Evolutionary conservation across 768 basidiomycete genomes (phyloP).

Genomic region (Cytidiella melzeri): DNA sequence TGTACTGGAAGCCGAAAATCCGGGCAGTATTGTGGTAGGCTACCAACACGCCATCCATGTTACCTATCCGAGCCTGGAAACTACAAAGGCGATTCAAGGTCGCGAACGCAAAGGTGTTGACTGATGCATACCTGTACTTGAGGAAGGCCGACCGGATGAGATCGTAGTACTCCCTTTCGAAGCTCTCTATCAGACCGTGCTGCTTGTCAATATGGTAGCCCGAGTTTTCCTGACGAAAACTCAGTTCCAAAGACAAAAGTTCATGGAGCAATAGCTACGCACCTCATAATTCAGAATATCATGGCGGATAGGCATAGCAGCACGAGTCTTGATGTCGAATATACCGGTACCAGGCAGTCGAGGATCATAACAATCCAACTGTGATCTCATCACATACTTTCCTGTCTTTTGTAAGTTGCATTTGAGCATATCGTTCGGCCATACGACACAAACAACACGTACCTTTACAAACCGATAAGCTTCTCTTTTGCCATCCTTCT

Average conservation of each 20-base stretch:
- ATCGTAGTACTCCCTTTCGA: constrained; percentile 93
- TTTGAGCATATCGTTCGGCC: no score
- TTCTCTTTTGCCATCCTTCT: constrained; percentile 41
- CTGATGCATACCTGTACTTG: constrained; percentile 75
- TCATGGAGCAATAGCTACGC: constrained; percentile 1
- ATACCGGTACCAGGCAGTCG: constrained; percentile 85
- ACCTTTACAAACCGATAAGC: constrained; percentile 88
- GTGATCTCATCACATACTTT: constrained; percentile 86
- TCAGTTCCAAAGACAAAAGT: neutral
- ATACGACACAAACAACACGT: no score
- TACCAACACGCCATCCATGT: constrained; percentile 92
- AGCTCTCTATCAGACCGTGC: constrained; percentile 66
- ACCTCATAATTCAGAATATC: constrained; percentile 83
- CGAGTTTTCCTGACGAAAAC: constrained; percentile 56
- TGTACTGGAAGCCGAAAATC: constrained; percentile 92
- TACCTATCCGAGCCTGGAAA: constrained; percentile 93
- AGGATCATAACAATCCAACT: constrained; percentile 81
- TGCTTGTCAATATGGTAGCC: constrained; percentile 67
- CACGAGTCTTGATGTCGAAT: constrained; percentile 96
- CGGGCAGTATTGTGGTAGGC: constrained; percentile 83
- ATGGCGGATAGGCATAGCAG: constrained; percentile 74
- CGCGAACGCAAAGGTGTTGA: neutral
- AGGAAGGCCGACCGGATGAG: constrained; percentile 90
- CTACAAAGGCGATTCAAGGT: constrained; percentile 31
- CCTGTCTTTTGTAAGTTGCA: constrained; percentile 34